Conservation (phyloP, 2,329 filamentous ascomycete species). For the Pseudofabraea citricarpa region DNA sequence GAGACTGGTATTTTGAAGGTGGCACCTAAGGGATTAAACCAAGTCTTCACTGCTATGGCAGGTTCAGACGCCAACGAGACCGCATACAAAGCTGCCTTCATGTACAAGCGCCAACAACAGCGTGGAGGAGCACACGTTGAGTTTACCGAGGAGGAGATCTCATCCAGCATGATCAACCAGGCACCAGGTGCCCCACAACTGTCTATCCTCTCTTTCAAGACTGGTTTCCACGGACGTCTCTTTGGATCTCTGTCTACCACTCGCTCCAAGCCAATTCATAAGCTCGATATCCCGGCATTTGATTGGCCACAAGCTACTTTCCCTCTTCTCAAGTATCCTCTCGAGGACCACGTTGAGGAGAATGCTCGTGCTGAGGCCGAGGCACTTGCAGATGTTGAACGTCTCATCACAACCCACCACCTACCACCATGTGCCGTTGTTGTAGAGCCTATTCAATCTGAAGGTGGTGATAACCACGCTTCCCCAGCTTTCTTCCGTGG, state of each 20-base stretch:
- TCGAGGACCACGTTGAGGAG: slow-evolving; percentile 63
- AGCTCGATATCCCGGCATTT: slow-evolving; percentile 83
- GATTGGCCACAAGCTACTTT: slow-evolving; percentile 84
- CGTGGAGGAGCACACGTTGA: slow-evolving; percentile 61
- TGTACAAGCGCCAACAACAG: slow-evolving; percentile 70
- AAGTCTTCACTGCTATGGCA: slow-evolving; percentile 76
- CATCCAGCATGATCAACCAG: slow-evolving; percentile 66
- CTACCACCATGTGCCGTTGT: slow-evolving; percentile 69
- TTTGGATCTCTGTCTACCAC: slow-evolving; percentile 77
- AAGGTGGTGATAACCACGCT: slow-evolving; percentile 81
- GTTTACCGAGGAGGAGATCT: slow-evolving; percentile 66
- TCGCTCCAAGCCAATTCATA: slow-evolving; percentile 78
- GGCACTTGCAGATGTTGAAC: slow-evolving; percentile 69
- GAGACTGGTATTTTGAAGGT: slow-evolving; percentile 66
- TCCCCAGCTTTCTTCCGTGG: slow-evolving; percentile 74
- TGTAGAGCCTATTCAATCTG: slow-evolving; percentile 76
- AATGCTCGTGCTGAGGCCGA: slow-evolving; percentile 68
- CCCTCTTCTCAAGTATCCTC: slow-evolving; percentile 71
- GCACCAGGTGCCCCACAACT: slow-evolving; percentile 68
- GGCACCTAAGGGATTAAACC: slow-evolving; percentile 69
- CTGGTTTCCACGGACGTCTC: slow-evolving; percentile 75
- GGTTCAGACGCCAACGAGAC: slow-evolving; percentile 82
- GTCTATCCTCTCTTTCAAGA: slow-evolving; percentile 74
- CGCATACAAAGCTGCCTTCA: slow-evolving; percentile 82
- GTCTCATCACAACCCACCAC: slow-evolving; percentile 61